These are phyloP conservation scores for Zymoseptoria ardabiliae DNA, from an alignment of 2,329 filamentous ascomycete species.

Conservation along the genomic window DNA sequence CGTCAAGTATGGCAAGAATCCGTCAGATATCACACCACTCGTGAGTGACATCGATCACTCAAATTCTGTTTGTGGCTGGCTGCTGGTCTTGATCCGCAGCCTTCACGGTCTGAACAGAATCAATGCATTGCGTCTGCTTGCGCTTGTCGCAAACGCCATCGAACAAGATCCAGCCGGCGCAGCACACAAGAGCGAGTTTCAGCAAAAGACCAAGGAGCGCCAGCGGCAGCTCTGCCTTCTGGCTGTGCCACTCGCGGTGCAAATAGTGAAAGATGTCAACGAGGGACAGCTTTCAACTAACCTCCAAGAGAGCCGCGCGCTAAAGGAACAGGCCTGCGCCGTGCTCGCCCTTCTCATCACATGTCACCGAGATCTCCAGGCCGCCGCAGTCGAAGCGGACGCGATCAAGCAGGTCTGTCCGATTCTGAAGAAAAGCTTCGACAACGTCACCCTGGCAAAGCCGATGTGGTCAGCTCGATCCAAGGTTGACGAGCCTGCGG, in stretches of 20 bases:
- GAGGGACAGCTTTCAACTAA: conserved; percentile 11
- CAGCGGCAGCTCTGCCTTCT: conserved; percentile 39
- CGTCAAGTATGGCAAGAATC: conserved; percentile 8
- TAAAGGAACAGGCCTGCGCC: conserved; percentile 65
- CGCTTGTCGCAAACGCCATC: conserved; percentile 29
- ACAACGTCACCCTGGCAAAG: conserved; percentile 44
- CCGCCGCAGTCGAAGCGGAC: conserved; percentile 66
- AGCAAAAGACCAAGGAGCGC: conserved; percentile 32
- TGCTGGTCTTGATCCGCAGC: conserved; percentile 39
- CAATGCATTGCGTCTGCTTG: conserved; percentile 35
- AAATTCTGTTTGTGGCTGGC: conserved; percentile 42
- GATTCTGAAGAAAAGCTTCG: conserved; percentile 60
- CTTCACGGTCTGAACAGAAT: conserved; percentile 36
- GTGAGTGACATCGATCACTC: conserved; percentile 35
- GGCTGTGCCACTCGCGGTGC: conserved; percentile 42
- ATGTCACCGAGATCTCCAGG: conserved; percentile 72
- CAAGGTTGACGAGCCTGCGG: conserved; percentile 16
- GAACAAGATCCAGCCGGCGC: conserved; percentile 30
- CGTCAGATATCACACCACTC: conserved; percentile 8
- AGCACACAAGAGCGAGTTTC: conserved; percentile 23
- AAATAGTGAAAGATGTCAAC: conserved; percentile 37
- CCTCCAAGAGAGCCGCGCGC: conserved; percentile 35
- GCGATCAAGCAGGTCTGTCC: conserved; percentile 56
- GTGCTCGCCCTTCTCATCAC: conserved; percentile 72
- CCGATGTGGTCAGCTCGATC: conserved; percentile 49